A percentile compares a stretch with the other conserved stretches of the same genome.
Evolutionary conservation across 2,329 filamentous ascomycete species (phyloP).

Genomic region (Nemania abortiva): DNA sequence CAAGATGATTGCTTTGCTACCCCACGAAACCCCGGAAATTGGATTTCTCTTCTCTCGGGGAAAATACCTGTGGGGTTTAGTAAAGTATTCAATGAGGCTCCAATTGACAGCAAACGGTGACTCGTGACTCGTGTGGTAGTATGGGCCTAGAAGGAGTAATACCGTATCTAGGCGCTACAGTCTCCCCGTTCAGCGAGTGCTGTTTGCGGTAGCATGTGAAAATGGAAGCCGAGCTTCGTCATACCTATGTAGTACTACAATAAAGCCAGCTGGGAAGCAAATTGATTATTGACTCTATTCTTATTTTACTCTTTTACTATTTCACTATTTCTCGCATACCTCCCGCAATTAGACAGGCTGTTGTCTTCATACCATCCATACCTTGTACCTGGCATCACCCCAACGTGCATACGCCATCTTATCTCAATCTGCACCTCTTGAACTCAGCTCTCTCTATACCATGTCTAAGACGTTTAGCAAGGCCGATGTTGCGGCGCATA

Average conservation of each 20-base stretch:
- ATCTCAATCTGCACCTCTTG: background rate
- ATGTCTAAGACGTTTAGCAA: constrained; percentile 92
- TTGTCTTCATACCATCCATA: constrained; percentile 8
- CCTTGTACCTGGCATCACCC: background rate
- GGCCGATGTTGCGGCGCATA: constrained; percentile 90
- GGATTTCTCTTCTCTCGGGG: constrained; percentile 1
- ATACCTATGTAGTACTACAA: background rate
- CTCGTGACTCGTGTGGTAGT: constrained; percentile 31
- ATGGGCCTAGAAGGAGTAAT: background rate
- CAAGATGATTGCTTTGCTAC: constrained; percentile 3
- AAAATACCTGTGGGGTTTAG: constrained; percentile 18
- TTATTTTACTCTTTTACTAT: background rate
- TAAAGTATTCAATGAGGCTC: background rate
- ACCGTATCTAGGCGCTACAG: background rate
- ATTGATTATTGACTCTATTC: background rate
- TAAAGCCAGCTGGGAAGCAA: constrained; percentile 12
- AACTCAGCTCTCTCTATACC: background rate
- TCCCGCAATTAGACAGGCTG: constrained; percentile 7
- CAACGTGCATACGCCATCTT: constrained; percentile 2
- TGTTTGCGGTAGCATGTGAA: constrained; percentile 41
- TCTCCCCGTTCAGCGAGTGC: background rate
- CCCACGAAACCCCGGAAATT: constrained; percentile 27
- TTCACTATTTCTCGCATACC: constrained; percentile 3
- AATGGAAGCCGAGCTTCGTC: constrained; percentile 36
- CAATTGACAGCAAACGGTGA: constrained; percentile 20